Evolutionary conservation across 257 asterid species (phyloP).

Genomic region (Catharanthus roseus): DNA sequence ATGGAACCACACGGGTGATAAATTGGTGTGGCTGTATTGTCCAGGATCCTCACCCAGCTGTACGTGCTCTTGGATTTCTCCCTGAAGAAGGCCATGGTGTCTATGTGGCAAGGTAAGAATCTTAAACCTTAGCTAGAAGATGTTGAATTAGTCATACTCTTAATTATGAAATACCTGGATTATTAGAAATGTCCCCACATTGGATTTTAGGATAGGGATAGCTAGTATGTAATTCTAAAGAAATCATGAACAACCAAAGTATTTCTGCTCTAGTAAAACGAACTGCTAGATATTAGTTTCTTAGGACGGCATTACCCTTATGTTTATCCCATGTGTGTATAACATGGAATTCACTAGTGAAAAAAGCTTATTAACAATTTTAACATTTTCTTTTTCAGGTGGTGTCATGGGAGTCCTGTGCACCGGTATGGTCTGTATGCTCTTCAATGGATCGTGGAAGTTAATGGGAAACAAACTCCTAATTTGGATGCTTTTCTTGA

Average conservation of each 20-base stretch:
- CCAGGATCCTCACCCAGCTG: slow-evolving; percentile 92
- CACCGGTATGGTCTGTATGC: slow-evolving; percentile 91
- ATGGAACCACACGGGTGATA: slow-evolving; percentile 77
- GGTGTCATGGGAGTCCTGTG: slow-evolving; percentile 99
- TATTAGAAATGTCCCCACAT: too few species aligned
- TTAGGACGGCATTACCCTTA: background rate
- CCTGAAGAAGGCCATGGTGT: slow-evolving; percentile 99
- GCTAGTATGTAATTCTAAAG: background rate
- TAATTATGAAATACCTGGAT: background rate
- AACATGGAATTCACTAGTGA: background rate
- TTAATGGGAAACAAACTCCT: slow-evolving; percentile 87
- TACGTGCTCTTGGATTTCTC: slow-evolving; percentile 95
- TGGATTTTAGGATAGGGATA: background rate
- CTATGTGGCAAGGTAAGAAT: slow-evolving; percentile 78
- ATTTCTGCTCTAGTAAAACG: background rate
- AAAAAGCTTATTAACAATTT: background rate
- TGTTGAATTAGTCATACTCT: background rate
- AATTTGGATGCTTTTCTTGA: slow-evolving; percentile 82
- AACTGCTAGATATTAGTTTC: background rate
- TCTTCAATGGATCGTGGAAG: slow-evolving; percentile 96
- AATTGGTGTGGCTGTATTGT: slow-evolving; percentile 96
- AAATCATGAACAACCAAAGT: background rate
- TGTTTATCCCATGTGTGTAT: background rate
- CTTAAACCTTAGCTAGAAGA: slow-evolving; percentile 8
- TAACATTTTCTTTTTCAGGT: slow-evolving; percentile 45